Evolutionary conservation across 179 eudicot genomes (phyloP).

Genomic region (Pouteria campechiana): DNA sequence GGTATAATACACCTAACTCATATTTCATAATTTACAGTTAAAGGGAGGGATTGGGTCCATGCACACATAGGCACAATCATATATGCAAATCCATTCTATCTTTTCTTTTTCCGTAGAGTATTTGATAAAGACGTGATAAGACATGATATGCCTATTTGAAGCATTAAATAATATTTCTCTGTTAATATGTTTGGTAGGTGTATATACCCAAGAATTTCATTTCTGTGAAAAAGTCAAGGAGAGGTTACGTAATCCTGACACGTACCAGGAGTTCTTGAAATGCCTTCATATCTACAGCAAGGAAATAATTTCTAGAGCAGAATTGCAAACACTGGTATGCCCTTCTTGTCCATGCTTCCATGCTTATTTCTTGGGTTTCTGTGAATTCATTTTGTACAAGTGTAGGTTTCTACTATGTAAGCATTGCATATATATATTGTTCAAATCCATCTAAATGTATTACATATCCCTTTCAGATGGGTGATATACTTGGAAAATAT

Average conservation of each 20-base stretch:
- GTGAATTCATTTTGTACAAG: not conserved
- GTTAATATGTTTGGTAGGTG: too few relatives aligned
- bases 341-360: not conserved
- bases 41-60: too few relatives aligned
- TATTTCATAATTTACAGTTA: too few relatives aligned
- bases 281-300: constrained; percentile 91
- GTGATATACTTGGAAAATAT: constrained; percentile 75
- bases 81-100: too few relatives aligned
- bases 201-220: constrained; percentile 55
- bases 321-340: constrained; percentile 75
- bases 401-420: not conserved
- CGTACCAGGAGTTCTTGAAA: constrained; percentile 87
- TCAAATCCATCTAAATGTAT: too few relatives aligned
- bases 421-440: not conserved
- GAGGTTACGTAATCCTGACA: constrained; percentile 47
- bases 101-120: too few relatives aligned
- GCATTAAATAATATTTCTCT: too few relatives aligned
- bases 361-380: not conserved
- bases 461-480: constrained; percentile 52
- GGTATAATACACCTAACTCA: too few relatives aligned
- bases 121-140: too few relatives aligned
- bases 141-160: too few relatives aligned
- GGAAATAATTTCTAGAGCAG: constrained; percentile 76
- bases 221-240: constrained; percentile 95
- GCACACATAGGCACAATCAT: too few relatives aligned